Conservation (phyloP, 163 green algal species). For the Scenedesmus sp. region DNA sequence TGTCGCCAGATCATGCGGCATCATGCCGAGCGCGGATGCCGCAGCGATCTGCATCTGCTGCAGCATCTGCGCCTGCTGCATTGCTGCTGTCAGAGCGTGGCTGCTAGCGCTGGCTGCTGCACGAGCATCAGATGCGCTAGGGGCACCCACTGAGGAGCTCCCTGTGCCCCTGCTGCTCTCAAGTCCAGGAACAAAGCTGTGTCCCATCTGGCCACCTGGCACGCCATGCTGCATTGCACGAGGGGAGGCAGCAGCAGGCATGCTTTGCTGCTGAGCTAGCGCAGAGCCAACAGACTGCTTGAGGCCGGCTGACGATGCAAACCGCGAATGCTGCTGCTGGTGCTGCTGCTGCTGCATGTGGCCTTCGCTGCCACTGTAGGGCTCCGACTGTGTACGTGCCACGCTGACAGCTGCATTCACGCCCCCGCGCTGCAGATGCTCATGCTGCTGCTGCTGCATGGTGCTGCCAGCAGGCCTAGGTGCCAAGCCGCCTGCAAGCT, state of each 20-base stretch:
- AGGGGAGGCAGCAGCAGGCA: neutral
- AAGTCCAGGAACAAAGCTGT: neutral
- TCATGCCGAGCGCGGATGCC: constrained; percentile 1
- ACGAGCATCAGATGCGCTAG: neutral
- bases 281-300: neutral
- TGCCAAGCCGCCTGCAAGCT: neutral
- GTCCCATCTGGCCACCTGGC: neutral
- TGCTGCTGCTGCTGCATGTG: neutral
- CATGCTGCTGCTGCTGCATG: constrained; percentile 23
- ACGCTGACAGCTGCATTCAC: neutral
- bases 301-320: neutral
- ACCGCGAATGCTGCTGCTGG: constrained; percentile 9
- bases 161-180: neutral
- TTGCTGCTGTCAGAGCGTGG: constrained; percentile 2
- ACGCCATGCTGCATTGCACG: neutral
- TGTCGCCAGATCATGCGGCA: constrained; percentile 1
- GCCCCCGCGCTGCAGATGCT: neutral
- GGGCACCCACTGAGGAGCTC: neutral
- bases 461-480: neutral
- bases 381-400: neutral
- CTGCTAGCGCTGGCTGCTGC: constrained; percentile 42
- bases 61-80: constrained; percentile 33
- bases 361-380: neutral
- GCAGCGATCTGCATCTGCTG: neutral
- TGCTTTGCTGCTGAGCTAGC: constrained; percentile 1